Percentiles rank a stretch among this genome's conserved stretches.
phyloP scores from a whole-genome alignment of 768 basidiomycete species.

The Fistulinella prunicolor region DNA sequence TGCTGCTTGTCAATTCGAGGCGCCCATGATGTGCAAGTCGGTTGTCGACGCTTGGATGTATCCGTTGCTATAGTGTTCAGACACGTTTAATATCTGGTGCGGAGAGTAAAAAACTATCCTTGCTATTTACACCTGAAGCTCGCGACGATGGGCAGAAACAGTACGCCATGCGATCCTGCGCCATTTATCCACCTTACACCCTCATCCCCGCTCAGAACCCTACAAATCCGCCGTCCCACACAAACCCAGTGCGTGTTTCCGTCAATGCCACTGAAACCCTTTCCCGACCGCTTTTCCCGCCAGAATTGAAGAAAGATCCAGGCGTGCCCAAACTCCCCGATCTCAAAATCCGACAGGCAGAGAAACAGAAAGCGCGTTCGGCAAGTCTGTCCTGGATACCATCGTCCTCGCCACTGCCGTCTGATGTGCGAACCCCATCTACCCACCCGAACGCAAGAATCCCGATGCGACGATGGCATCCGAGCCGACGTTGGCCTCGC shows the following conservation, averaged over 20 bases:
- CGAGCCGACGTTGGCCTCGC: constrained; percentile 64
- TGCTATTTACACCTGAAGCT: no score
- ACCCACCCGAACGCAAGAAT: constrained; percentile 36
- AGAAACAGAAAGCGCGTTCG: constrained; percentile 42
- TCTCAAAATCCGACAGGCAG: constrained; percentile 58
- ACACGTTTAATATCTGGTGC: no score
- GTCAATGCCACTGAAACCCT: constrained; percentile 1
- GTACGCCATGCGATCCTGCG: constrained; percentile 14
- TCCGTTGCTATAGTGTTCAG: no score
- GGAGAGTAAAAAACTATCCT: no score
- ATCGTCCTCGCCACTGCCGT: background rate
- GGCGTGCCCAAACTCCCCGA: constrained; percentile 82
- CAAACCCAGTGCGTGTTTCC: constrained; percentile 25
- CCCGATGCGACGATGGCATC: constrained; percentile 66
- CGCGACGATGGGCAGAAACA: constrained; percentile 30
- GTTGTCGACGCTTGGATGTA: no score
- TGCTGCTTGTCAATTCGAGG: no score
- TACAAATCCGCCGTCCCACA: constrained; percentile 24
- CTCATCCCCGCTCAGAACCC: constrained; percentile 15
- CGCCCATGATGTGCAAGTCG: no score
- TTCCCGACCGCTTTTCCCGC: background rate
- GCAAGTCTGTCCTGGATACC: constrained; percentile 29
- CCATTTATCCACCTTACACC: background rate
- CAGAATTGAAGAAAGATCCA: constrained; percentile 86
- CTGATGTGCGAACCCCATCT: background rate